Conservation (phyloP, 805 yeast genomes). For the Hyphopichia homilentoma region DNA sequence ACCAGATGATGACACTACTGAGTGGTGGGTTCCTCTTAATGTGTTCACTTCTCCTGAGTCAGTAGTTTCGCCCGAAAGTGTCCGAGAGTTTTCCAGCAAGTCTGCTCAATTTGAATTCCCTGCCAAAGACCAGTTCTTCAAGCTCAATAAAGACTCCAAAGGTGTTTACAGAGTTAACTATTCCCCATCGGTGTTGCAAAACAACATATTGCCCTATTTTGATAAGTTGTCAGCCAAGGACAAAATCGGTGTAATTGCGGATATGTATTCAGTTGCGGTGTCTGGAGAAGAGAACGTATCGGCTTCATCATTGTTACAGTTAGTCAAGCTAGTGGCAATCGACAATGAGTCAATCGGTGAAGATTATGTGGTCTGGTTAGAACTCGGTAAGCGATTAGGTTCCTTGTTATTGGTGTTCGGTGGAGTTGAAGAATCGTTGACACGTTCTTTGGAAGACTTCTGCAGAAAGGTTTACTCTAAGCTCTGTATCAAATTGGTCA, state of each 20-base stretch:
- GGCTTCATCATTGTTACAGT: constrained; percentile 43
- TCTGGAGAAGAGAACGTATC: constrained; percentile 35
- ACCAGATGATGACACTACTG: constrained; percentile 52
- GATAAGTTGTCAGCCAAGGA: constrained; percentile 41
- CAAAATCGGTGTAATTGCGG: constrained; percentile 54
- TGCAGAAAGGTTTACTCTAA: constrained; percentile 25
- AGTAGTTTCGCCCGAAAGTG: constrained; percentile 20
- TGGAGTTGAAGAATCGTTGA: constrained; percentile 15
- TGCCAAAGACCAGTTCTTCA: constrained; percentile 25
- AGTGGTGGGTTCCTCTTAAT: constrained; percentile 59
- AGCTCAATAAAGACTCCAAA: constrained; percentile 46
- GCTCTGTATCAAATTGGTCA: constrained; percentile 23
- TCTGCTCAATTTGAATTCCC: too few species aligned
- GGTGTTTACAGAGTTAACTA: constrained; percentile 57
- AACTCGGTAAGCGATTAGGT: constrained; percentile 40
- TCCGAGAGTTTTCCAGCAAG: constrained; percentile 22
- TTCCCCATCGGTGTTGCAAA: constrained; percentile 36
- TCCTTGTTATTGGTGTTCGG: constrained; percentile 35
- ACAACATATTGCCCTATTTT: constrained; percentile 37
- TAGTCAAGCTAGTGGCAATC: constrained; percentile 30
- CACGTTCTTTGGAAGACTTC: constrained; percentile 27
- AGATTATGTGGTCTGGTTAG: constrained; percentile 53
- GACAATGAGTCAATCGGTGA: constrained; percentile 23
- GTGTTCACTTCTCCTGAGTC: constrained; percentile 18
- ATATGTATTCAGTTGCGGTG: constrained; percentile 45